Conservation (phyloP, 768 basidiomycete species). For the Gloeopeniophorella convolvens region DNA sequence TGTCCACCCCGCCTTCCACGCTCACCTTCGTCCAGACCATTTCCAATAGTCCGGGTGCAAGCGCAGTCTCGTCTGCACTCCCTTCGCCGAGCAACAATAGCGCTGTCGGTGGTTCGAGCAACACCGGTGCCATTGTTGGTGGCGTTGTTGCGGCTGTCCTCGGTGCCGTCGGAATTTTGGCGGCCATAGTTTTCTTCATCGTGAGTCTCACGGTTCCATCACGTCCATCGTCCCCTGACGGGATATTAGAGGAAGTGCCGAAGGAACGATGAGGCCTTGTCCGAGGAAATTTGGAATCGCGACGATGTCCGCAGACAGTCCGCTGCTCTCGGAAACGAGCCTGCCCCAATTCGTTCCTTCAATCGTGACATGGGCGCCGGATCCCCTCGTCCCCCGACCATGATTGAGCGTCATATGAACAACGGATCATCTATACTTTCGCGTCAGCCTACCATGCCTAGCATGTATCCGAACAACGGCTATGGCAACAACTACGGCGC, state of each 20-base stretch:
- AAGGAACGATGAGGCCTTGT: constrained; percentile 29
- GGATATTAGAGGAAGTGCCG: constrained; percentile 24
- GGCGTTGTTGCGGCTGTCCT: constrained; percentile 32
- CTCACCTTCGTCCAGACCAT: constrained; percentile 4
- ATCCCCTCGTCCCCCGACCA: constrained; percentile 56
- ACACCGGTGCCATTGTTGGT: constrained; percentile 28
- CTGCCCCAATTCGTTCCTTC: constrained; percentile 29
- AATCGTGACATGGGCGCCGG: constrained; percentile 29
- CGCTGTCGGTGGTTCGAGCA: constrained; percentile 14
- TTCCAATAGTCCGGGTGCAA: not conserved
- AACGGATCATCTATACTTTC: constrained; percentile 20
- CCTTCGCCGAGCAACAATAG: constrained; percentile 4
- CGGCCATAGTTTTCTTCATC: constrained; percentile 31
- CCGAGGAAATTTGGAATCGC: constrained; percentile 40
- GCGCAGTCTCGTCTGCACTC: constrained; percentile 1
- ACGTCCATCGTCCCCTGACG: not conserved
- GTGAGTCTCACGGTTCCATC: constrained; percentile 23
- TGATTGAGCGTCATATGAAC: constrained; percentile 48
- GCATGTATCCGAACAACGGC: constrained; percentile 13
- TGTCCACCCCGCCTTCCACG: not conserved
- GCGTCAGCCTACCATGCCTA: constrained; percentile 14
- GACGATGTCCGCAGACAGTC: constrained; percentile 58
- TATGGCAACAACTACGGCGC: constrained; percentile 9
- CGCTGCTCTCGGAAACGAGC: constrained; percentile 42
- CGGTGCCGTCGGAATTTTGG: constrained; percentile 28